Conservation (phyloP, 1,139 yeast species). For the Yamadazyma aaseri region DNA sequence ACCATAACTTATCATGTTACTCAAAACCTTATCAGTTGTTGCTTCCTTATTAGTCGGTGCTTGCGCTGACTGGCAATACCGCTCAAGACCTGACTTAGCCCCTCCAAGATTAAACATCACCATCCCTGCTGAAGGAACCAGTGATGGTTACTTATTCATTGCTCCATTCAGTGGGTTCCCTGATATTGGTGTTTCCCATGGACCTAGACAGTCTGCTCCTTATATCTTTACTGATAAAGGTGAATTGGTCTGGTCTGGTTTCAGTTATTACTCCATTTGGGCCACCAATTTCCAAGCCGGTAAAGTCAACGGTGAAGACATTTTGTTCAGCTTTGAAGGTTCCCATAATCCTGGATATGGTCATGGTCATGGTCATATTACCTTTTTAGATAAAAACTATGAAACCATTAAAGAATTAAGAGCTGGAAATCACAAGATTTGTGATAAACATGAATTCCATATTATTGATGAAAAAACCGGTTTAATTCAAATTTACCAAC, state of each 20-base stretch:
- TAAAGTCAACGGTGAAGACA: constrained; percentile 22
- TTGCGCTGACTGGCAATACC: constrained; percentile 27
- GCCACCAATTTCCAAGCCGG: constrained; percentile 33
- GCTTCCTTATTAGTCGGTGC: constrained; percentile 3
- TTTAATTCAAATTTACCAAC: constrained; percentile 30
- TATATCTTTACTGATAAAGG: constrained; percentile 31
- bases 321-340: constrained; percentile 32
- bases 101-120: constrained; percentile 34
- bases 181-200: constrained; percentile 20
- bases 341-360: constrained; percentile 31
- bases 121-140: constrained; percentile 19
- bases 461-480: constrained; percentile 27
- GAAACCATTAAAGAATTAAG: constrained; percentile 26
- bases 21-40: not conserved
- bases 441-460: constrained; percentile 36
- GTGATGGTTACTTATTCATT: constrained; percentile 30
- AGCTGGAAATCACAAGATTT: constrained; percentile 30
- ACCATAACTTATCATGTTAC: not conserved
- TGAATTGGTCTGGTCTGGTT: constrained; percentile 37
- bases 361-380: constrained; percentile 38
- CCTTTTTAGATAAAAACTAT: constrained; percentile 26
- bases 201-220: constrained; percentile 29
- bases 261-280: constrained; percentile 29
- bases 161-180: constrained; percentile 29
- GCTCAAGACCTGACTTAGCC: constrained; percentile 32